phyloP scores from a whole-genome alignment of 2,329 filamentous ascomycete species.

The Aspergillus fijiensis region DNA sequence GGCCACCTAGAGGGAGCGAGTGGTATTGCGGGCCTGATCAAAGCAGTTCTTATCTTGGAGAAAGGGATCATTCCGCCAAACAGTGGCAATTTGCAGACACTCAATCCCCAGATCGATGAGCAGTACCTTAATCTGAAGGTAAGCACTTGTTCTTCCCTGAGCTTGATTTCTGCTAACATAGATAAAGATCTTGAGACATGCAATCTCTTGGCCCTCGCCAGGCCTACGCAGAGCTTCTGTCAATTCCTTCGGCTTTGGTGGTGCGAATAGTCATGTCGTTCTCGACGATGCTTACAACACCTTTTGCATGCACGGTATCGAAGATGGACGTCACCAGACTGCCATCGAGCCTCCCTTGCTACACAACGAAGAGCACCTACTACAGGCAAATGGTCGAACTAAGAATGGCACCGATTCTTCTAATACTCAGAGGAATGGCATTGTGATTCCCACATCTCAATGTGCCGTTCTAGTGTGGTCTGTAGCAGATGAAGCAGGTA shows the following conservation, averaged over 20 bases:
- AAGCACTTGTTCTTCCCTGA: neutral
- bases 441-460: neutral
- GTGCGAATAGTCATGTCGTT: conserved; percentile 27
- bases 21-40: conserved; percentile 44
- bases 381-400: neutral
- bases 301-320: neutral
- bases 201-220: conserved; percentile 20
- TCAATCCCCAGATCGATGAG: conserved; percentile 12
- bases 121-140: conserved; percentile 6
- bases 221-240: conserved; percentile 21
- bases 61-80: conserved; percentile 47
- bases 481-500: conserved; percentile 10
- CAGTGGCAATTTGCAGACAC: conserved; percentile 22
- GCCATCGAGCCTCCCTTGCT: neutral
- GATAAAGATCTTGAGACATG: conserved; percentile 8
- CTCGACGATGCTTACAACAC: conserved; percentile 23
- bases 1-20: conserved; percentile 34
- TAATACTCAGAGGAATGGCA: neutral
- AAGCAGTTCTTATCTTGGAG: conserved; percentile 45
- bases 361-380: neutral
- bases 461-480: conserved; percentile 12
- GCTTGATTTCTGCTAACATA: neutral
- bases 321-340: neutral
- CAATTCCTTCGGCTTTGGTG: conserved; percentile 29
- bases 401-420: too few relatives aligned